Evolutionary conservation across 2,329 filamentous ascomycete species (phyloP).

Genomic region (Colletotrichum gloeosporioides): DNA sequence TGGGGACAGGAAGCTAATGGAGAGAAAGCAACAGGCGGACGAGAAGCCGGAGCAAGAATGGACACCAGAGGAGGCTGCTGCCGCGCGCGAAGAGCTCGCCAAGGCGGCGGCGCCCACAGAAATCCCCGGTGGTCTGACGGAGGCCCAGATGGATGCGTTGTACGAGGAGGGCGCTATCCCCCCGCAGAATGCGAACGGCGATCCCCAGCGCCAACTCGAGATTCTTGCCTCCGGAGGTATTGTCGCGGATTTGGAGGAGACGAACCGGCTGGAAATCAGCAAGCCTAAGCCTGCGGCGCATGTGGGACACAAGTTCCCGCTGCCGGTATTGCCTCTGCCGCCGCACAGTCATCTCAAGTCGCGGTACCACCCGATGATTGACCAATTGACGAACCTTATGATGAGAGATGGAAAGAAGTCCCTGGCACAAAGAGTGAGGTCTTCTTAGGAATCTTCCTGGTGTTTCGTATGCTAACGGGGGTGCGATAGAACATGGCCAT

Average conservation of each 20-base stretch:
- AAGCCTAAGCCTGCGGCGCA: not conserved
- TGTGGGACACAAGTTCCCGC: slow-evolving; percentile 69
- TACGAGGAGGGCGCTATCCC: slow-evolving; percentile 48
- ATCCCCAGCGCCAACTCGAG: slow-evolving; percentile 30
- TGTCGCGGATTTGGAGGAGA: slow-evolving; percentile 20
- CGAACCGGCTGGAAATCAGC: not conserved
- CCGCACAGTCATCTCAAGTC: slow-evolving; percentile 70
- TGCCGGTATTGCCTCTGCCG: slow-evolving; percentile 72
- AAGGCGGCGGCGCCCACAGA: not conserved
- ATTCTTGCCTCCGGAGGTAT: slow-evolving; percentile 34
- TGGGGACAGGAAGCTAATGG: not conserved
- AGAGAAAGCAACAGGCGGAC: not conserved
- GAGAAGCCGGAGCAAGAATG: slow-evolving; percentile 7
- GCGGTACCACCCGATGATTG: slow-evolving; percentile 84
- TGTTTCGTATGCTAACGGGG: not conserved
- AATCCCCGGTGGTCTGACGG: slow-evolving; percentile 39
- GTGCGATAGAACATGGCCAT: slow-evolving; percentile 77
- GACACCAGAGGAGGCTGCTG: slow-evolving; percentile 15
- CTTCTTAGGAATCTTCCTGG: not conserved
- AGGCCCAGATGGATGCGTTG: slow-evolving; percentile 49
- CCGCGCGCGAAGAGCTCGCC: slow-evolving; percentile 9
- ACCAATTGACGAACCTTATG: slow-evolving; percentile 87
- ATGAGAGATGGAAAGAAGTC: slow-evolving; percentile 93
- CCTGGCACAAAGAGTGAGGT: slow-evolving; percentile 81
- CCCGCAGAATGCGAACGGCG: slow-evolving; percentile 25